A percentile compares a stretch with the other conserved stretches of the same genome.
phyloP scores from a whole-genome alignment of 2,329 filamentous ascomycete genomes.

The Curvularia lunata region DNA sequence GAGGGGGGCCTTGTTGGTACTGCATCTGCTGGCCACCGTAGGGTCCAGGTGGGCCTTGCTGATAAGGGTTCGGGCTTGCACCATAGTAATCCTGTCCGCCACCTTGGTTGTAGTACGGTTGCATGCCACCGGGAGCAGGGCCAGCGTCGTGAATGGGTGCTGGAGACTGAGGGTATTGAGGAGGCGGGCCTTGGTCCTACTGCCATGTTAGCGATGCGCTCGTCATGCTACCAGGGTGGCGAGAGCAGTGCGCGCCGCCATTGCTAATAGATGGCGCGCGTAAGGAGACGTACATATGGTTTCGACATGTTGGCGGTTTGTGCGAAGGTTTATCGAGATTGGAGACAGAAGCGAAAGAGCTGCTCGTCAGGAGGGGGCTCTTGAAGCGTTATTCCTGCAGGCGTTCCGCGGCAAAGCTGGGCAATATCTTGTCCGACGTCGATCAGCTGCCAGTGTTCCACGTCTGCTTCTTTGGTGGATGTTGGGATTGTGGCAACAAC shows the following conservation, averaged over 20 bases:
- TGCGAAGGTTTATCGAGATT: not conserved
- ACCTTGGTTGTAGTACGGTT: constrained; percentile 25
- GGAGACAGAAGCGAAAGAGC: not conserved
- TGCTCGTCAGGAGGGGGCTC: constrained; percentile 1
- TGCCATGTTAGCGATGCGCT: not conserved
- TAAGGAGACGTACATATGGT: constrained; percentile 12
- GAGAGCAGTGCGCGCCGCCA: not conserved
- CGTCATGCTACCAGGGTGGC: not conserved
- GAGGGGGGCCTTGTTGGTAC: constrained; percentile 43
- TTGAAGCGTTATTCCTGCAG: not conserved
- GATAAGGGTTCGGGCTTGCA: constrained; percentile 32
- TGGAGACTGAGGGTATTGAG: constrained; percentile 43
- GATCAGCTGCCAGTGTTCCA: not conserved
- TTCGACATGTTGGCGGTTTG: constrained; percentile 12
- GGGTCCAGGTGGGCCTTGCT: constrained; percentile 32
- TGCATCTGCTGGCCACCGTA: constrained; percentile 44
- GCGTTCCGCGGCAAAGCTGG: constrained; percentile 12
- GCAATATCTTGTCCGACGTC: constrained; percentile 10
- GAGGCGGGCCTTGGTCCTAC: constrained; percentile 35
- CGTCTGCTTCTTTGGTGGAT: constrained; percentile 2
- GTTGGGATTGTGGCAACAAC: not conserved
- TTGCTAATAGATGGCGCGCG: not conserved
- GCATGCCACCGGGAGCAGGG: constrained; percentile 25
- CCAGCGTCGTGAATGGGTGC: constrained; percentile 43
- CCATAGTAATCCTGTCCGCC: constrained; percentile 30